Conservation (phyloP, 441 rosid species). For the Corymbia calophylla region DNA sequence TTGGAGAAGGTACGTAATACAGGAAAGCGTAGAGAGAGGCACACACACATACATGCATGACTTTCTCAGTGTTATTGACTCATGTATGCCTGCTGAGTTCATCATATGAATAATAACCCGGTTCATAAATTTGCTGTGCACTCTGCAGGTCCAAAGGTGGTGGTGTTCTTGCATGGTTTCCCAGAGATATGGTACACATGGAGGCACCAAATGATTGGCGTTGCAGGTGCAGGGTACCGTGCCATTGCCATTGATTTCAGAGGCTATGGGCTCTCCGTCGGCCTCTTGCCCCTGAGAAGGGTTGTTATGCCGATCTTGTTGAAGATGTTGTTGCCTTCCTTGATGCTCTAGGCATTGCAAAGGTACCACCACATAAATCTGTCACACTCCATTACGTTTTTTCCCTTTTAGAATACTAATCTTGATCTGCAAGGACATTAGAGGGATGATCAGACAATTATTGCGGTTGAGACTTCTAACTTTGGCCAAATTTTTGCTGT, state of each 20-base stretch:
- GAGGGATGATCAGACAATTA: background rate
- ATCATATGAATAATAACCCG: background rate
- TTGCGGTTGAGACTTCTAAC: background rate
- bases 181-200: conserved; percentile 8
- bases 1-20: conserved; percentile 17
- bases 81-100: background rate
- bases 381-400: background rate
- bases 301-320: background rate
- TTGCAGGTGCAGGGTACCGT: background rate
- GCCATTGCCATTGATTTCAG: background rate
- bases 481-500: too few relatives aligned
- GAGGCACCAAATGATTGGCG: background rate
- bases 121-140: background rate
- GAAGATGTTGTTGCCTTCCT: conserved; percentile 7
- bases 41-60: background rate
- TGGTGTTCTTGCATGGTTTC: conserved; percentile 11
- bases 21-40: background rate
- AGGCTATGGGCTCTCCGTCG: background rate
- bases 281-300: background rate
- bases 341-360: background rate
- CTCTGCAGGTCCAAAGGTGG: conserved; percentile 19
- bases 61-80: background rate
- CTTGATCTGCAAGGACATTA: background rate
- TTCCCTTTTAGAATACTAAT: background rate
- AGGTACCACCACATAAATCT: background rate